Base-by-base conservation (phyloP, 768 basidiomycete genomes). In the Boletus speciosus region DNA sequence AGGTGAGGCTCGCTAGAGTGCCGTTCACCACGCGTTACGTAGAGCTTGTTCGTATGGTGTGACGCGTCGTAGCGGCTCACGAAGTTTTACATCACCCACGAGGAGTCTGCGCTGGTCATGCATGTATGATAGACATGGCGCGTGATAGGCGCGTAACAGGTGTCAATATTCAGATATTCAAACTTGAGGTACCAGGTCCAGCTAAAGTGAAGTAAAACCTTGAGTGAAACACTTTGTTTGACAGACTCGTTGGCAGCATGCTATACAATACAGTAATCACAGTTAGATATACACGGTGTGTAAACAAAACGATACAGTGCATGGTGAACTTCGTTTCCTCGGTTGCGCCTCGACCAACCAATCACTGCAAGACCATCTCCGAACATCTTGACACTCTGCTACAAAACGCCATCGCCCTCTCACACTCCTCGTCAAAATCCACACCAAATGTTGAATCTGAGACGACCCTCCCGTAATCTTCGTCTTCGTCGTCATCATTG, bases 381-480 rank as follows among this genome's bases (percentile, higher is more conserved):
- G 31, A 21, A 25, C 16, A 14, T 19, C 40, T 58, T 49, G 34
- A 15, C 14, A 57, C 59, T 39, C 62, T 56, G 45, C n/a, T 35
- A 47, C 60, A 67, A 57, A 71, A 71, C 4, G 59, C 56, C 37
- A 66, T 9, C 0, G 68, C 66, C 21, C 68, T 57, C 34, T 59
- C 48, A 37, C 63, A 72, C 29, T 64, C 69, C 10, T 64, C 56
- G 39, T 70, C 58, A 15, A 69, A 61, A 32, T 59, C 52, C 25
- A 39, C 34, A n/a, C 10, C 54, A 44, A 63, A 69, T 3, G 40
- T 54, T 1, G 66, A 47, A 36, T 65, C 42, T 5, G 55, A 9
- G 25, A 69, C 16, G 10, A 57, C 27, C 3, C 44, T 61, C 14
- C 69, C 69, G 9, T 72, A 71, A 39, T 72, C 66, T 4, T 60